Base-by-base conservation (phyloP, 148 eudicot genomes). In the Nyssa sinensis region DNA sequence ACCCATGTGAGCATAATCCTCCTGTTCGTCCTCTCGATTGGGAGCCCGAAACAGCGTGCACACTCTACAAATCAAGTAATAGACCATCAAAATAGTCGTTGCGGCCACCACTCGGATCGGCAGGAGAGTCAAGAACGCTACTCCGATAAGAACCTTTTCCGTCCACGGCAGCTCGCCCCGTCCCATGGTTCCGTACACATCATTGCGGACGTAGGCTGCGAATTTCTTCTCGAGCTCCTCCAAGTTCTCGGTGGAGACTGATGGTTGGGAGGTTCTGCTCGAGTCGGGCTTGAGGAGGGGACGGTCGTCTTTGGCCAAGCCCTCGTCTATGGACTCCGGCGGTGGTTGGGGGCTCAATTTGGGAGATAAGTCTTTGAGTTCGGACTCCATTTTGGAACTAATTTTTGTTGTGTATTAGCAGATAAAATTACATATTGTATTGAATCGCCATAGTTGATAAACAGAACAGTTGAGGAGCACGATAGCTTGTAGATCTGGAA, bases 161-260 rank as follows among this genome's bases (percentile, higher is more conserved):
- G 75, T 55, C 72, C 78, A 64, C 9, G 91, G 87, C 23, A 92
- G 34, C 23, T 83, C 81, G 35, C 90, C 97, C 5, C 78, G 78
- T 0, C 97, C 97, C 93, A 90, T 88, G 3, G 88, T 83, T 12
- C 97, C 97, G 72, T 90, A 92, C 3, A 86, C 77, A 25, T 92
- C 97, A 51, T 75, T 51, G 59, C 97, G 87, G 33, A 87, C 93
- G 32, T 74, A 92, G 1, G 97, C 88, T 9, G 97, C 97, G 82
- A 35, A 92, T 80, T 88, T 92, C 78, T 79, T 87, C 82, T 90
- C 93, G 71, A 92, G 84, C 63, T 87, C 95, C 7, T 81, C 76
- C 29, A 90, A 69, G 41, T 74, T 79, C 1, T 74, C 77, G 21
- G 71, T 74, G 5, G 90, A 44, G n/a, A 68, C 39, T 1, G 78